A percentile compares a stretch with the other conserved stretches of the same genome.
Conservation (phyloP, 1,284 basidiomycete species). For the Fomitopsis palustris region DNA sequence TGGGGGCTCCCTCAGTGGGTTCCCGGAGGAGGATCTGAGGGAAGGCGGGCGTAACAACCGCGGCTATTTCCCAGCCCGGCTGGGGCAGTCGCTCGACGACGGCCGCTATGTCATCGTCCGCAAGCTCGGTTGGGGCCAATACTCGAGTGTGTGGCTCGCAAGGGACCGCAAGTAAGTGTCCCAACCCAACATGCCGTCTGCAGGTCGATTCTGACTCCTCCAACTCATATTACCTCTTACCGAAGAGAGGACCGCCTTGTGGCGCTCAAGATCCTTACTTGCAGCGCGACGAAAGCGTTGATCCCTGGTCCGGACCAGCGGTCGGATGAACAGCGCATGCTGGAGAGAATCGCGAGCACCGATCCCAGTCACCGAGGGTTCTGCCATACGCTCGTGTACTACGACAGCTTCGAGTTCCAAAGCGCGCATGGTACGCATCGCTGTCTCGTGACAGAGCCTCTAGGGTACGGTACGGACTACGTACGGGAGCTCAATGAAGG, state of each 20-base stretch:
- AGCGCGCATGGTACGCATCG: conserved; percentile 34
- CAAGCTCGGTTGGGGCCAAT: conserved; percentile 48
- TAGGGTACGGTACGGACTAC: conserved; percentile 36
- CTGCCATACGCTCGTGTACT: conserved; percentile 3
- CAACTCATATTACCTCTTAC: conserved; percentile 10
- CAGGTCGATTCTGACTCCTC: too few species aligned
- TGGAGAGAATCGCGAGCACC: conserved; percentile 7
- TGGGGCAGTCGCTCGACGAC: conserved; percentile 5
- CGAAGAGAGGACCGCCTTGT: conserved; percentile 37
- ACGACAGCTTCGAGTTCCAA: conserved; percentile 10
- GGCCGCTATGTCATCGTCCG: conserved; percentile 14
- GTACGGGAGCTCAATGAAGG: conserved; percentile 27
- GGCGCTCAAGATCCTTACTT: conserved; percentile 45
- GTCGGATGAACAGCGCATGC: conserved; percentile 8
- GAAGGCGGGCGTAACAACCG: conserved; percentile 6
- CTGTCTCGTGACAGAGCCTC: conserved; percentile 47
- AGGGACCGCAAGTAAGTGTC: conserved; percentile 14
- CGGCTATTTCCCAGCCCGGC: conserved; percentile 9
- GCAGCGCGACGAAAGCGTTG: conserved; percentile 31
- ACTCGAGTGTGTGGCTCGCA: conserved; percentile 28
- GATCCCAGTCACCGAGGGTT: conserved; percentile 7
- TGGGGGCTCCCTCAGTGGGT: conserved; percentile 4
- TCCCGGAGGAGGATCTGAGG: conserved; percentile 12
- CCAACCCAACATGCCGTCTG: conserved; percentile 30
- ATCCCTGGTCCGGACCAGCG: conserved; percentile 38